These are phyloP conservation scores for Geotrichum fermentans DNA, from an alignment of 1,139 yeast species.

Conservation along the genomic window DNA sequence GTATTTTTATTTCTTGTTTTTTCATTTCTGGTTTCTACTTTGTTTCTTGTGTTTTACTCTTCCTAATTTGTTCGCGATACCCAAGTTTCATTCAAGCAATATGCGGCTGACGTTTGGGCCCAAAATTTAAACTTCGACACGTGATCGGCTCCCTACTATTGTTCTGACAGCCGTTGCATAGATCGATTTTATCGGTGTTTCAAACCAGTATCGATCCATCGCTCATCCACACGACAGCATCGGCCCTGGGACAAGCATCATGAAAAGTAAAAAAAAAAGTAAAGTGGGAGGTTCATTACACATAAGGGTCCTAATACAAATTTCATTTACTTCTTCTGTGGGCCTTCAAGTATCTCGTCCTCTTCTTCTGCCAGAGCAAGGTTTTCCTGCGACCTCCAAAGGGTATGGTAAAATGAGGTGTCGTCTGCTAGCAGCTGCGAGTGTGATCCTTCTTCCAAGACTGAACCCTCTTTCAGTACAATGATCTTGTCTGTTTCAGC, in stretches of 20 bases:
- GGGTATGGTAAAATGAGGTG: constrained; percentile 61
- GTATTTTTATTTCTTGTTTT: neutral
- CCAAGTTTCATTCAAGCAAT: constrained; percentile 3
- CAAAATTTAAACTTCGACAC: neutral
- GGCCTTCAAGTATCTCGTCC: constrained; percentile 14
- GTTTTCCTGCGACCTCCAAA: constrained; percentile 92
- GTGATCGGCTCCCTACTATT: too few species aligned
- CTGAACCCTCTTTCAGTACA: constrained; percentile 72
- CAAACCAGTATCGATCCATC: too few species aligned
- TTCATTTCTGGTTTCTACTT: neutral
- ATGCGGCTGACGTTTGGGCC: constrained; percentile 6
- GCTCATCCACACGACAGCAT: too few species aligned
- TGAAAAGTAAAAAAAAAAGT: too few species aligned
- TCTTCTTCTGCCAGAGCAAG: constrained; percentile 16
- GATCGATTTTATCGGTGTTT: too few species aligned
- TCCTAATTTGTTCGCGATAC: neutral
- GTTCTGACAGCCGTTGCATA: too few species aligned
- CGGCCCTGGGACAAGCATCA: too few species aligned
- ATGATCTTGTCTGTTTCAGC: constrained; percentile 93
- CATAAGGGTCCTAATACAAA: too few species aligned
- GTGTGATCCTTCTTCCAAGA: constrained; percentile 87
- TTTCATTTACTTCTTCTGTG: too few species aligned
- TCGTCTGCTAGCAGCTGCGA: constrained; percentile 49
- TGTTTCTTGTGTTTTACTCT: neutral
- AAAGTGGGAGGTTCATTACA: too few species aligned